Base-by-base conservation (phyloP, 441 rosid genomes). In the Omphalea diandra region DNA sequence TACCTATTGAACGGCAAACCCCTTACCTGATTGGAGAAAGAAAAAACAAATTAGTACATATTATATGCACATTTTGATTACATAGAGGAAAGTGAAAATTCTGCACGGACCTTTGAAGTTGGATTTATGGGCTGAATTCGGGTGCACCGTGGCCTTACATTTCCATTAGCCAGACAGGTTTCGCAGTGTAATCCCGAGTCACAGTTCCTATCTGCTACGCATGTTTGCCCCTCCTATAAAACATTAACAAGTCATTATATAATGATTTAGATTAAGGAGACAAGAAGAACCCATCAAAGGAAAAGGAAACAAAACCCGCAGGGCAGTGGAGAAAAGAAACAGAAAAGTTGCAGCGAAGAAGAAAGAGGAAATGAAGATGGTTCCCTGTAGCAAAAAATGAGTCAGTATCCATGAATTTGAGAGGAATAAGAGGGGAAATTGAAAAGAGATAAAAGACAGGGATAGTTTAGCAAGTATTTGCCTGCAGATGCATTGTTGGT, bases 1-100 rank as follows among this genome's bases (percentile, higher is more conserved):
- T 94, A 88, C 47, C 80, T 73, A 83, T 92, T 94, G 84, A 85
- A 91, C 63, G 96, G 89, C 86, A 94, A 77, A 47, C 90, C 97
- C 40, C 85, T 89, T 58, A 87, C 97, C 97, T 91, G 76, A 67
- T 15, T 40, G 36, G 69, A 73, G 31, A 52, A 54, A 60, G 26
- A 72, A 11, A 31, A 55, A 31, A 1, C 27, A 31, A n/a, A 18
- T 18, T 14, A 20, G 18, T 2, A 10, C 52, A 17, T 7, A 52
- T 26, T 0, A 59, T 33, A 33, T 11, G 2, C 41, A 3, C 35
- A 43, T 2, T 46, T 24, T 5, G 24, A 46, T 20, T 36, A 20
- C 59, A 31, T n/a, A n/a, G n/a, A n/a, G n/a, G 52, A 58, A 1
- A 38, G 11, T 24, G 10, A 29, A 68, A 62, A 22, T 54, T 62